Conservation (phyloP, 208 protist species). For the Trypanosoma melophagium region DNA sequence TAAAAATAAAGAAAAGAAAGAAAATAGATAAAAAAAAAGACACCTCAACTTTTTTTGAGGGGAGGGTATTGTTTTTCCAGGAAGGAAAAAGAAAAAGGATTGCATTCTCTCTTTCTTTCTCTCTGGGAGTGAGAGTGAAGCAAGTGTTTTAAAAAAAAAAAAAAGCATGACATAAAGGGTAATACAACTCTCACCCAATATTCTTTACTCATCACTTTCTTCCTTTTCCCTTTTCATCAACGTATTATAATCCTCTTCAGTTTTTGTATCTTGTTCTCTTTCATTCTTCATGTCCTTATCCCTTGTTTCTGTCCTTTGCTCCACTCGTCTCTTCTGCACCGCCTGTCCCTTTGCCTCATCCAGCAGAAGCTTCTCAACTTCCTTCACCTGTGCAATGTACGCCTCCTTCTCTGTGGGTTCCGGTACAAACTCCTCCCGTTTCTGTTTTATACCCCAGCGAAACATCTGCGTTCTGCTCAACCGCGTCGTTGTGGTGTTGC, state of each 20-base stretch:
- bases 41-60: too few species aligned
- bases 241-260: neutral
- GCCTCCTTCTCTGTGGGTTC: slow-evolving; percentile 62
- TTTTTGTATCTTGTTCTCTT: neutral
- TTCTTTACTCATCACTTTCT: neutral
- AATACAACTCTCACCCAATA: neutral
- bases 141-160: too few species aligned
- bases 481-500: slow-evolving; percentile 40
- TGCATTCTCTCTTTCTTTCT: too few species aligned
- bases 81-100: too few species aligned
- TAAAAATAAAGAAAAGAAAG: neutral
- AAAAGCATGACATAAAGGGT: neutral
- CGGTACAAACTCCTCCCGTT: slow-evolving; percentile 60
- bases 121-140: too few species aligned
- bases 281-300: slow-evolving; percentile 1
- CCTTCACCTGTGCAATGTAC: slow-evolving; percentile 34
- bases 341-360: slow-evolving; percentile 19
- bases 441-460: slow-evolving; percentile 69
- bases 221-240: slow-evolving; percentile 3
- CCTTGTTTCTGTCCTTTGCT: neutral
- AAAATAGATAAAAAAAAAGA: neutral
- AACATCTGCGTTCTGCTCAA: slow-evolving; percentile 79
- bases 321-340: slow-evolving; percentile 1
- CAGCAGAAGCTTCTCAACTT: slow-evolving; percentile 25
- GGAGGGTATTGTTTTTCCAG: too few species aligned